Percentiles rank a stretch among this genome's conserved stretches.
These are phyloP conservation scores for Ustilago hordei DNA, from an alignment of 1,284 basidiomycete species.

Conservation along the genomic window DNA sequence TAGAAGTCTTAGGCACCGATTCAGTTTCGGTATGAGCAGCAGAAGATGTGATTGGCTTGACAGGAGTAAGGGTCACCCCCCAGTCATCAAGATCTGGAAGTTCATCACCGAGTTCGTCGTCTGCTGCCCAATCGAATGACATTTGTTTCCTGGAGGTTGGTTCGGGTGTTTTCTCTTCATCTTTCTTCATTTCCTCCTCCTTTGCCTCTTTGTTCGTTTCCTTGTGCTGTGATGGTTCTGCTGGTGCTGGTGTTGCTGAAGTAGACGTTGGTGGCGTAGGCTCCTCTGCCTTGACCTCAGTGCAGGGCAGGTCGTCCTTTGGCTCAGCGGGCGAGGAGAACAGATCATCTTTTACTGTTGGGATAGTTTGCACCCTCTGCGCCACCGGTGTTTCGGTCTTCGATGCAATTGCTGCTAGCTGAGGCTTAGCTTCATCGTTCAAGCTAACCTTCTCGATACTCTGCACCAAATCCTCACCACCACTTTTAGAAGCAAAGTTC, in stretches of 20 bases:
- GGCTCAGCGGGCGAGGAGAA: slow-evolving; percentile 43
- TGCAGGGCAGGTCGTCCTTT: slow-evolving; percentile 19
- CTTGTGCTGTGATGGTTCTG: not conserved
- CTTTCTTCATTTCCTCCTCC: slow-evolving; percentile 1
- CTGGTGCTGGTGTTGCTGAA: not conserved
- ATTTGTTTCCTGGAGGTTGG: slow-evolving; percentile 14
- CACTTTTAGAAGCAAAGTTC: not conserved
- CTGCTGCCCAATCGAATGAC: slow-evolving; percentile 59
- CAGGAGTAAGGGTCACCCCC: slow-evolving; percentile 45
- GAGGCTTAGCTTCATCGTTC: not conserved
- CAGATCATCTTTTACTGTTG: slow-evolving; percentile 35
- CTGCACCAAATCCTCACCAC: slow-evolving; percentile 15
- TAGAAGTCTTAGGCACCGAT: not conserved
- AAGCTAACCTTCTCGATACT: slow-evolving; percentile 18
- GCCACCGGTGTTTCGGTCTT: slow-evolving; percentile 18
- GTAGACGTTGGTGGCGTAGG: not conserved
- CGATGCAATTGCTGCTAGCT: not conserved
- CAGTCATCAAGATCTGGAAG: slow-evolving; percentile 60
- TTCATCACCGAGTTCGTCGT: slow-evolving; percentile 58
- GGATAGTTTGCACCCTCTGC: slow-evolving; percentile 32
- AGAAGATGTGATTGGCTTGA: slow-evolving; percentile 11
- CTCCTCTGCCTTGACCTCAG: not conserved
- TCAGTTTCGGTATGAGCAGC: not conserved
- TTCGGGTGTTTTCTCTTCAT: slow-evolving; percentile 8
- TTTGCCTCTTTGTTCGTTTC: too few species aligned